These are phyloP conservation scores for Apiospora hydei DNA, from an alignment of 2,329 filamentous ascomycete genomes.

Conservation along the genomic window DNA sequence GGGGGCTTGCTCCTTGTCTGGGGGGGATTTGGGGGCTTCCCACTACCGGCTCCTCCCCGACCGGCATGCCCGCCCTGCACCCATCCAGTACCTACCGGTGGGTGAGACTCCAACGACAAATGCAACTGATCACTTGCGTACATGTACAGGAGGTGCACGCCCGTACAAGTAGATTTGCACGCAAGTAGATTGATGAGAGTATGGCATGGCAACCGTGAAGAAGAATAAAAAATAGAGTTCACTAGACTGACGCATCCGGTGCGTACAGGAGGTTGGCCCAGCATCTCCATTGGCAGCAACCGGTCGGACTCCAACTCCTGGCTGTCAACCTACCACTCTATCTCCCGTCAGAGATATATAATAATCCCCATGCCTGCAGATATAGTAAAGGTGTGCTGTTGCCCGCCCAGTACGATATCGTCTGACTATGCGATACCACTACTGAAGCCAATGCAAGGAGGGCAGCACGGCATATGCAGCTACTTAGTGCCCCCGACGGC, in stretches of 20 bases:
- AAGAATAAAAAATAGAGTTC: background rate
- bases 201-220: background rate
- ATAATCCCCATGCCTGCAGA: background rate
- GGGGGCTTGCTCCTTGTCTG: slow-evolving; percentile 3
- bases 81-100: background rate
- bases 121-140: background rate
- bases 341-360: slow-evolving; percentile 5
- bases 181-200: background rate
- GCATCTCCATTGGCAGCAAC: slow-evolving; percentile 1
- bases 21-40: background rate
- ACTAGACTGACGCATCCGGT: background rate
- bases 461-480: slow-evolving; percentile 3
- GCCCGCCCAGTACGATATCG: background rate
- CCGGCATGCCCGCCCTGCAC: background rate
- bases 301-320: background rate
- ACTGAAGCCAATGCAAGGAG: slow-evolving; percentile 4
- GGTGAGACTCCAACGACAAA: slow-evolving; percentile 3
- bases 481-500: background rate
- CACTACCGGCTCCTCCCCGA: slow-evolving; percentile 6
- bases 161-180: background rate
- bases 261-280: background rate
- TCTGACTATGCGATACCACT: slow-evolving; percentile 3
- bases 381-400: background rate
- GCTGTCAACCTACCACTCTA: background rate
- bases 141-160: too few relatives aligned